phyloP scores from a whole-genome alignment of 495 filamentous ascomycete genomes.

The Acidiella bohemica region DNA sequence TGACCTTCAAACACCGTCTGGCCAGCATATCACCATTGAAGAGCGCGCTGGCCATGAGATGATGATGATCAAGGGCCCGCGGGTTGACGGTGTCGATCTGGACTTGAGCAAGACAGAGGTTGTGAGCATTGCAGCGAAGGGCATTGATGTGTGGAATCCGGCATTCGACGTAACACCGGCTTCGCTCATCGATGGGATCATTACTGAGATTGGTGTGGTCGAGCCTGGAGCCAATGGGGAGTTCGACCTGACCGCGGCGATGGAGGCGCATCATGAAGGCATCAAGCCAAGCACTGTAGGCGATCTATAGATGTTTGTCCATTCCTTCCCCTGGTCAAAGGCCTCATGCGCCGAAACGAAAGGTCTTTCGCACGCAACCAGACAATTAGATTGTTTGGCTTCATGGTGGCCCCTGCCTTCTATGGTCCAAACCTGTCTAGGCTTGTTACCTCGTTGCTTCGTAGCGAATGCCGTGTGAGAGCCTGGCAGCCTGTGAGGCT shows the following conservation, averaged over 20 bases:
- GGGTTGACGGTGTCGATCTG: slow-evolving; percentile 30
- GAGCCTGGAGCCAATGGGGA: slow-evolving; percentile 59
- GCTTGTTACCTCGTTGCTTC: too few species aligned
- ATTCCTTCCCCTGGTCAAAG: too few species aligned
- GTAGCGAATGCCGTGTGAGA: too few species aligned
- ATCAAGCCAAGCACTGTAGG: slow-evolving; percentile 19
- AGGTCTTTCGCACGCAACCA: too few species aligned
- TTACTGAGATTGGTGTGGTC: slow-evolving; percentile 81
- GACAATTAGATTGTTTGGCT: too few species aligned
- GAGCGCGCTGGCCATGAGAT: slow-evolving; percentile 67
- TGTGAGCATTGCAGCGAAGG: slow-evolving; percentile 66
- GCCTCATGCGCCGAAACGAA: too few species aligned
- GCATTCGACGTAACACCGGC: slow-evolving; percentile 89
- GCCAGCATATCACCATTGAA: slow-evolving; percentile 73
- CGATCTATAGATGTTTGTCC: slow-evolving; percentile 21
- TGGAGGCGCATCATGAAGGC: slow-evolving; percentile 27
- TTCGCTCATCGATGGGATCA: slow-evolving; percentile 77
- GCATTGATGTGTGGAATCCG: slow-evolving; percentile 85
- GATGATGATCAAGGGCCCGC: slow-evolving; percentile 63
- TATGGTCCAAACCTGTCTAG: too few species aligned
- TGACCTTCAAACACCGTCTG: slow-evolving; percentile 64
- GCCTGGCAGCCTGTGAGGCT: too few species aligned
- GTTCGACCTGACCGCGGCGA: slow-evolving; percentile 54
- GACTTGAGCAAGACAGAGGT: slow-evolving; percentile 45
- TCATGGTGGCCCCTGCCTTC: too few species aligned